These are phyloP conservation scores for Tulasnella sp. DNA, from an alignment of 768 basidiomycete species.

Conservation along the genomic window DNA sequence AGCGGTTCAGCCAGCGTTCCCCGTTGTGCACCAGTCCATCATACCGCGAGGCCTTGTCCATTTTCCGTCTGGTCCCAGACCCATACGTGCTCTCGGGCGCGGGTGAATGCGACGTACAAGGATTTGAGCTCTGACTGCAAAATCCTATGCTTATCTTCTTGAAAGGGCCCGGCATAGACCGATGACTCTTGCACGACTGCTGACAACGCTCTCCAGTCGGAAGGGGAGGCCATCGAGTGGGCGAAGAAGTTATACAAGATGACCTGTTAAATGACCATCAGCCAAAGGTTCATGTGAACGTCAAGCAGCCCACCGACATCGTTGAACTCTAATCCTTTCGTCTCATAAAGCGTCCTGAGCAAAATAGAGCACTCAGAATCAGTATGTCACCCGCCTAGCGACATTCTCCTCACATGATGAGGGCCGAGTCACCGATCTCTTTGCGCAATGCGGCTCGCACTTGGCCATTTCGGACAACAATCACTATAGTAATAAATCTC, in stretches of 20 bases:
- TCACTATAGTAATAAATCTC: conserved; percentile 48
- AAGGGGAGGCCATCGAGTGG: conserved; percentile 40
- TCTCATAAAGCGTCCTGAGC: conserved; percentile 43
- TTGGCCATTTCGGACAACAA: conserved; percentile 52
- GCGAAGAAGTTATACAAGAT: conserved; percentile 65
- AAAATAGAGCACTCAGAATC: no score
- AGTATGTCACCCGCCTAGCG: background rate
- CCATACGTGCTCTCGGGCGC: conserved; percentile 16
- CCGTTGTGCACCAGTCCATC: no score
- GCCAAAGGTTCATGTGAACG: background rate
- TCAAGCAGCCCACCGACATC: conserved; percentile 33
- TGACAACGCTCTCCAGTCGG: conserved; percentile 2
- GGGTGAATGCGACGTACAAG: conserved; percentile 16
- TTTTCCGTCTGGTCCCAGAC: conserved; percentile 11
- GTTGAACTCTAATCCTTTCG: conserved; percentile 58
- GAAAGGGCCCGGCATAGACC: background rate
- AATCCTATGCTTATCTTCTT: background rate
- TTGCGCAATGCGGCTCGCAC: conserved; percentile 39
- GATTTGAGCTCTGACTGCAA: conserved; percentile 15
- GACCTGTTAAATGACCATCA: conserved; percentile 38
- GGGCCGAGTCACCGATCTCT: conserved; percentile 40
- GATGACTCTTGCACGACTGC: background rate
- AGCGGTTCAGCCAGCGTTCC: no score
- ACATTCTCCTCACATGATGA: conserved; percentile 23
- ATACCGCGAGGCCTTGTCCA: conserved; percentile 15